Base-by-base conservation (phyloP, 2,329 filamentous ascomycete genomes). In the Pezicula radicicola region DNA sequence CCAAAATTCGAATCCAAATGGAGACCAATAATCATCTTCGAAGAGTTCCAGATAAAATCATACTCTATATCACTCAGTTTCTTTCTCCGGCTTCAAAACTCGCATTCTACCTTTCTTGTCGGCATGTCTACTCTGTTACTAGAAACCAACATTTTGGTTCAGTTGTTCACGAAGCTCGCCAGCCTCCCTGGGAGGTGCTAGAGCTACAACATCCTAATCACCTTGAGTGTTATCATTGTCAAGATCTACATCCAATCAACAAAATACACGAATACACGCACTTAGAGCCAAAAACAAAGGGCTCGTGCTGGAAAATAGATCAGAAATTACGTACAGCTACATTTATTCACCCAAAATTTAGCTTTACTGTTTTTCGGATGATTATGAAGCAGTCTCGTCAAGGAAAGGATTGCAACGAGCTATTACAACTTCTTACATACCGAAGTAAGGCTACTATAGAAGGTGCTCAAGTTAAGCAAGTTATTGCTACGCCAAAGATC, bases 321-420 rank as follows among this genome's bases (percentile, higher is more conserved):
- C 21, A 16, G 21, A 47, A 30, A 12, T 9, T 16, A 13, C 46
- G 40, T 9, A 47, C 46, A 6, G 48, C 40, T 25, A 45, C n/a
- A 33, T 54, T 36, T 41, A 56, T 56, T 18, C 54, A 58, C 39
- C 54, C 54, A 27, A 9, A 49, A 27, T 58, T 58, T 35, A 40
- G 50, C 42, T 49, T 53, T 16, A 51, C 42, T 1, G 28, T 56
- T 3, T 58, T 58, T 12, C 51, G 50, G 18, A 56, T 58, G 51
- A 25, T 50, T 19, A 56, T 58, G 56, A 54, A 54, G 41, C 56
- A 45, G 15, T 21, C 53, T 48, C 54, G 56, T 13, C 54, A 53
- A 48, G 50, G 47, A 9, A 46, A 25, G 19, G 46, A 48, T 21
- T 35, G n/a, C 6, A 8, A 35, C 10, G 19, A 52, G 7, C 35